phyloP scores from a whole-genome alignment of 2,329 filamentous ascomycete genomes.

The Clonostachys byssicola region DNA sequence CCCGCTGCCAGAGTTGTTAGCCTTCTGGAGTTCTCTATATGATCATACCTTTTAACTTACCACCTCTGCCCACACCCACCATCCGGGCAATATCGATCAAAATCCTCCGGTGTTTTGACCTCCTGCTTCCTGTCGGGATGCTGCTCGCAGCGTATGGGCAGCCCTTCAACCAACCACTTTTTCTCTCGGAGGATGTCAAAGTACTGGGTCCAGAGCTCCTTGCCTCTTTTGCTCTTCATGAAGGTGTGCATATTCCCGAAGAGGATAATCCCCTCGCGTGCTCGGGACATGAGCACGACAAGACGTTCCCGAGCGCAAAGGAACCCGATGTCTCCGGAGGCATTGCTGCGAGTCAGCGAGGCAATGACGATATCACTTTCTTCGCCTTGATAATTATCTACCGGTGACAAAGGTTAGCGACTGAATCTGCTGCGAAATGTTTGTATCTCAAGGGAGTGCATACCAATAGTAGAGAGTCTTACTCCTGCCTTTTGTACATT shows the following conservation, averaged over 20 bases:
- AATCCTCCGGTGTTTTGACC: conserved; percentile 48
- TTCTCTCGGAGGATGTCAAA: conserved; percentile 49
- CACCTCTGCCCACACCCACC: conserved; percentile 65
- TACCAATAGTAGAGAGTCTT: conserved; percentile 66
- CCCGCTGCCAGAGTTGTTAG: conserved; percentile 27
- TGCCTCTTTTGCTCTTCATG: conserved; percentile 38
- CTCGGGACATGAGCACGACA: conserved; percentile 67
- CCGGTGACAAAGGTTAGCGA: not conserved
- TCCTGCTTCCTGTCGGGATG: conserved; percentile 47
- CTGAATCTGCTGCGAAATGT: not conserved
- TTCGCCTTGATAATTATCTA: conserved; percentile 77
- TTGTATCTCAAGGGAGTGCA: conserved; percentile 10
- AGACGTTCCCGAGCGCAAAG: conserved; percentile 61
- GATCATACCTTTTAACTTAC: conserved; percentile 29
- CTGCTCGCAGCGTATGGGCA: conserved; percentile 55
- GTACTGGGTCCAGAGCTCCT: conserved; percentile 48
- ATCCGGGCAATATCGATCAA: conserved; percentile 59
- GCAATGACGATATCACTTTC: conserved; percentile 70
- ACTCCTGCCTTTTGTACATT: conserved; percentile 47
- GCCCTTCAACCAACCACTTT: conserved; percentile 51
- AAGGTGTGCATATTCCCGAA: conserved; percentile 69
- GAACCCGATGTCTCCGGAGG: conserved; percentile 63
- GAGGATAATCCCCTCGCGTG: conserved; percentile 61
- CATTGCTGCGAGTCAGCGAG: conserved; percentile 65
- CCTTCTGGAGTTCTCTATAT: not conserved